Conservation (phyloP, 108 stramenopile genomes). For the Cyclotella baltica region DNA sequence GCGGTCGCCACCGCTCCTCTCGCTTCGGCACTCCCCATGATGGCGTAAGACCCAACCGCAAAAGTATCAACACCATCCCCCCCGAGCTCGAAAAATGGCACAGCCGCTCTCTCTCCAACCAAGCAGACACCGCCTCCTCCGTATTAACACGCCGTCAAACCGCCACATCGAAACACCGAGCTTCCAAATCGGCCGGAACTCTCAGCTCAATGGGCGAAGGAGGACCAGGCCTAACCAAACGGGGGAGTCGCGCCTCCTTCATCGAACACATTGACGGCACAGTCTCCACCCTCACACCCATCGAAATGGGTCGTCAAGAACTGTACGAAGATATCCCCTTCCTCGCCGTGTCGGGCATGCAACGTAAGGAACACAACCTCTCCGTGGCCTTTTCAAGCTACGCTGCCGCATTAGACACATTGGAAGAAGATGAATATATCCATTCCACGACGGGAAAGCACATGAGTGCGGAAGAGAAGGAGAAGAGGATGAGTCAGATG, state of each 20-base stretch:
- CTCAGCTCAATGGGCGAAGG: background rate
- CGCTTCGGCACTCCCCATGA: background rate
- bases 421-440: constrained; percentile 52
- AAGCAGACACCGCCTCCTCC: constrained; percentile 17
- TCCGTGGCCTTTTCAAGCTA: constrained; percentile 76
- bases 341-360: constrained; percentile 83
- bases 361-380: constrained; percentile 69
- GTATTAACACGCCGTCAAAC: background rate
- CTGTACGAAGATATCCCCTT: constrained; percentile 86
- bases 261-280: constrained; percentile 37
- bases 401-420: constrained; percentile 81
- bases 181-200: background rate
- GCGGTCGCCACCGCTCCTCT: constrained; percentile 16
- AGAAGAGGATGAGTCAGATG: constrained; percentile 58
- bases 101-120: constrained; percentile 28
- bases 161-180: background rate
- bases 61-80: constrained; percentile 41
- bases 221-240: constrained; percentile 4
- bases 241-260: constrained; percentile 35
- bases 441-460: constrained; percentile 41
- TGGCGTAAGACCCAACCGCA: constrained; percentile 16
- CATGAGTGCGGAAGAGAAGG: constrained; percentile 59
- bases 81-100: constrained; percentile 33
- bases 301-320: constrained; percentile 84
- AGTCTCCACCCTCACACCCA: constrained; percentile 53